phyloP scores from a whole-genome alignment of 306 rosid genomes.

The Cucurbita moschata region DNA sequence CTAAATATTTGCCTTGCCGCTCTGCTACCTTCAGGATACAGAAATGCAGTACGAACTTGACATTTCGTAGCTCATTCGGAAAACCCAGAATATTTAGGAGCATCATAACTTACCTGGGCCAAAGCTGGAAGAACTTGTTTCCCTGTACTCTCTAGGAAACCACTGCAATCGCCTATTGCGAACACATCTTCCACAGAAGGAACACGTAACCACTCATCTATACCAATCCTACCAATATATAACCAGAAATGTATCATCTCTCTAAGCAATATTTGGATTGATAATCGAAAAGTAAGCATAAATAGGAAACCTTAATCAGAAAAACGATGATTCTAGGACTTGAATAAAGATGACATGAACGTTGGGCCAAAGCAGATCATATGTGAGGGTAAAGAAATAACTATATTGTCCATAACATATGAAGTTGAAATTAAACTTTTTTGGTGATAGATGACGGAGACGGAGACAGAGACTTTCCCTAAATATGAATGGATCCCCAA shows the following conservation, averaged over 20 bases:
- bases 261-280: neutral
- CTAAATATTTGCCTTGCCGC: slow-evolving; percentile 83
- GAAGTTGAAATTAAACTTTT: neutral
- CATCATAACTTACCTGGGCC: slow-evolving; percentile 53
- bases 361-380: neutral
- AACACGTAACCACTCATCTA: slow-evolving; percentile 80
- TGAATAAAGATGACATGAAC: neutral
- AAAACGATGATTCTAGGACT: neutral
- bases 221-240: slow-evolving; percentile 54
- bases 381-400: neutral
- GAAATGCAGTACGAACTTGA: neutral
- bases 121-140: slow-evolving; percentile 71
- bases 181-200: slow-evolving; percentile 67
- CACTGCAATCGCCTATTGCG: slow-evolving; percentile 89
- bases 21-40: slow-evolving; percentile 66
- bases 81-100: neutral
- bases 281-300: neutral
- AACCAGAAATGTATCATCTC: neutral
- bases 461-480: neutral
- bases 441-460: neutral
- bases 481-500: neutral
- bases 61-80: neutral
- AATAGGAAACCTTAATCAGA: neutral
- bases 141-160: slow-evolving; percentile 88
- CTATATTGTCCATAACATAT: neutral